Base-by-base conservation (phyloP, 2,329 filamentous ascomycete species). In the Phaeosphaeriaceae sp. region DNA sequence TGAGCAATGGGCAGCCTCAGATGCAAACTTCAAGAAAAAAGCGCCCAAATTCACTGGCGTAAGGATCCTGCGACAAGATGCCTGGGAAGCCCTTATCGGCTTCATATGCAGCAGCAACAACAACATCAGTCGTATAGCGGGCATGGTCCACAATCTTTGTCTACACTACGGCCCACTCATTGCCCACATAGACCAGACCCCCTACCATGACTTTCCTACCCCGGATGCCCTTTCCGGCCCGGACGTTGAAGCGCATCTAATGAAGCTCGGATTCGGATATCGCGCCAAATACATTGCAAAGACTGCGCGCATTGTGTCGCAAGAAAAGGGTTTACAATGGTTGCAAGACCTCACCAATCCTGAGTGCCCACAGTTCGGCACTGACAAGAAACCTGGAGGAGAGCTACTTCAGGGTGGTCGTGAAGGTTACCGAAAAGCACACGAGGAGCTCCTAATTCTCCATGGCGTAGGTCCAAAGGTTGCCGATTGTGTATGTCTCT, bases 21-120 rank as follows among this genome's bases (percentile, higher is more conserved):
- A 99, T 68, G 74, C 87, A 20, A 97, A 97, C 72, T 99, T 99
- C 75, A 88, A 87, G 63, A 88, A 87, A 67, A 90, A 90, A 60
- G 93, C 94, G 0, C 87, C 89, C 0, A 86, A 87, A 47, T 99
- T 99, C 71, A 87, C 88, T 0, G 94, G 95, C 11, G 89, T 99
- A 47, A 87, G 94, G 17, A 97, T 99, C 58, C 77, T 99, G 36
- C 90, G 88, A 63, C 94, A 99, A 76, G 92, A 97, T 77, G 87
- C 93, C 1, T 99, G 95, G 94, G 94, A 99, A 74, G 87, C 94
- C 0, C 79, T 99, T 17, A 80, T 99, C 18, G 87, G 89, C 48
- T 99, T 99, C 74, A 99, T 99, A 57, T 99, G 94, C 80, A 97
- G 92, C 74, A 96, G 92, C 75, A 99, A 99, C 76, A 99, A 99